Percentiles rank a stretch among this genome's conserved stretches.
phyloP scores from a whole-genome alignment of 1,284 basidiomycete species.

The Ustilago sp. region DNA sequence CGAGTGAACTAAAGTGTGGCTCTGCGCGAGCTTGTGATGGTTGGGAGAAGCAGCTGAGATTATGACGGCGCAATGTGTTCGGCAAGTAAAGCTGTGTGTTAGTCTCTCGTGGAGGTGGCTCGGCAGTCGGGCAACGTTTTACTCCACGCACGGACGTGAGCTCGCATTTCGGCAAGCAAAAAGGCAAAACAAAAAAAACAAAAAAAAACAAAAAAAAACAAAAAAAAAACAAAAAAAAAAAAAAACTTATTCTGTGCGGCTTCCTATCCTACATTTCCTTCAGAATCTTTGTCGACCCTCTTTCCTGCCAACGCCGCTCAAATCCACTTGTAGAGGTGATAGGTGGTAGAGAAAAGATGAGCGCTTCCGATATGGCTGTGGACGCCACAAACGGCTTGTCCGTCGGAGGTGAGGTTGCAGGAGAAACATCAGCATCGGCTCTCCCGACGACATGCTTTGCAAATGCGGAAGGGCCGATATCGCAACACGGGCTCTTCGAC shows the following conservation, averaged over 20 bases:
- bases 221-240: no score
- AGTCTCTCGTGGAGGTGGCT: constrained; percentile 33
- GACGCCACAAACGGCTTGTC: not conserved
- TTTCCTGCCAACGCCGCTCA: not conserved
- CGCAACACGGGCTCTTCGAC: constrained; percentile 15
- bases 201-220: not conserved
- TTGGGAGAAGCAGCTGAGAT: not conserved
- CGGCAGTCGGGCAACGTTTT: constrained; percentile 8
- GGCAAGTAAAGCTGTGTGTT: constrained; percentile 17
- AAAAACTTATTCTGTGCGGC: not conserved
- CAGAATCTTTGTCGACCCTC: not conserved
- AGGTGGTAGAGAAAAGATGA: constrained; percentile 4
- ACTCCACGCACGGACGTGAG: constrained; percentile 42
- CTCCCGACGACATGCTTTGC: constrained; percentile 7
- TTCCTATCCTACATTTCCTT: not conserved
- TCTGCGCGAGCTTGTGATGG: not conserved
- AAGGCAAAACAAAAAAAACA: not conserved
- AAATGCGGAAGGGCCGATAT: constrained; percentile 18
- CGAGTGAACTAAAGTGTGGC: not conserved
- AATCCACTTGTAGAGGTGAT: not conserved
- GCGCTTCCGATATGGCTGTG: constrained; percentile 13
- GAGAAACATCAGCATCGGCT: constrained; percentile 25
- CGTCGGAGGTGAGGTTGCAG: constrained; percentile 1
- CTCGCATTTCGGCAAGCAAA: constrained; percentile 7
- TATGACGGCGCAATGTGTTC: not conserved